phyloP scores from a whole-genome alignment of 2,329 filamentous ascomycete genomes.

The Verticillium nonalfalfae region DNA sequence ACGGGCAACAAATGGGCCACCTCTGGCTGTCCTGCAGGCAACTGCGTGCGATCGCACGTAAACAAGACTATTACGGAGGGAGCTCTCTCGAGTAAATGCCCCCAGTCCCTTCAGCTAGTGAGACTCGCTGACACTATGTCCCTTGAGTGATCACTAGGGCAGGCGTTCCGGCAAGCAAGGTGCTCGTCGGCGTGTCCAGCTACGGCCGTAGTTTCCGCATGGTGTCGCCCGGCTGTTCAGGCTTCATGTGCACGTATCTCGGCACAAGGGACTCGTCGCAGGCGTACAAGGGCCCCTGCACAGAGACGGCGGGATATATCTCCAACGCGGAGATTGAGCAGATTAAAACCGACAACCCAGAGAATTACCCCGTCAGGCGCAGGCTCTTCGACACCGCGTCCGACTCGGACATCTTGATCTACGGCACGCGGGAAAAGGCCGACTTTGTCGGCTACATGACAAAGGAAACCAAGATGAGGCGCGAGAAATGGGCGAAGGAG shows the following conservation, averaged over 20 bases:
- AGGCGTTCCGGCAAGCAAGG: constrained; percentile 19
- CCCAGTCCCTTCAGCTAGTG: no score
- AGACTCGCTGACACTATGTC: no score
- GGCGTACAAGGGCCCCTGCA: constrained; percentile 20
- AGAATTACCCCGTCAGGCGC: constrained; percentile 7
- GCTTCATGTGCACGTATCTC: constrained; percentile 16
- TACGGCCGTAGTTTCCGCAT: constrained; percentile 27
- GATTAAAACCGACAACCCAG: not conserved
- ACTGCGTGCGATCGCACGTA: constrained; percentile 28
- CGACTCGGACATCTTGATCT: no score
- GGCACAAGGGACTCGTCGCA: constrained; percentile 15
- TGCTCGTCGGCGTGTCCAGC: constrained; percentile 22
- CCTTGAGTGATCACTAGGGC: constrained; percentile 30
- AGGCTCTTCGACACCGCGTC: no score
- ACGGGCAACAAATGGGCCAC: constrained; percentile 17
- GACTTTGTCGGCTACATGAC: constrained; percentile 26
- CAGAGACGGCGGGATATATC: constrained; percentile 22
- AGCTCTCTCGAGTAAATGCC: no score
- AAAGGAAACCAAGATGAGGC: constrained; percentile 17
- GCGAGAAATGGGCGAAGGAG: constrained; percentile 9
- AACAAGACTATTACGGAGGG: constrained; percentile 29
- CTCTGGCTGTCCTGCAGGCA: constrained; percentile 18
- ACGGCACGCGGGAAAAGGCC: no score
- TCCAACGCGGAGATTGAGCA: constrained; percentile 20
- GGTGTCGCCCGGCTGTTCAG: constrained; percentile 18